Conservation (phyloP, 2,329 filamentous ascomycete species). For the Neocatenulostroma microsporum region DNA sequence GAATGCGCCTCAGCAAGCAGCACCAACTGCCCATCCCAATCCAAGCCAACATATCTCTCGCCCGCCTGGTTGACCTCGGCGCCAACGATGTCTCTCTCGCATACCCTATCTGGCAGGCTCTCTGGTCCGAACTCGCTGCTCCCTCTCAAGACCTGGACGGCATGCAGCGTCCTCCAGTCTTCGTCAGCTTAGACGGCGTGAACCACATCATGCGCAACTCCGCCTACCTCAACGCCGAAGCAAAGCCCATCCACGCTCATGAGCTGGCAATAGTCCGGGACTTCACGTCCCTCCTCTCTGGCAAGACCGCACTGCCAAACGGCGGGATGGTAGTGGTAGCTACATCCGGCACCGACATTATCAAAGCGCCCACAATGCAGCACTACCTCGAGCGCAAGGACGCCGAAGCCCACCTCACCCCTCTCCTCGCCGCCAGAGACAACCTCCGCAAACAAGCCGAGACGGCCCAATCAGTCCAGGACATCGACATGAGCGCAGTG, state of each 20-base stretch:
- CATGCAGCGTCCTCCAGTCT: conserved; percentile 51
- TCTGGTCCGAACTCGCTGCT: conserved; percentile 69
- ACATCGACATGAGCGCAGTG: conserved; percentile 6
- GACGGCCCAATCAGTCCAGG: not conserved
- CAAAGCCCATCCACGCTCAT: conserved; percentile 73
- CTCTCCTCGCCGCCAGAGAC: not conserved
- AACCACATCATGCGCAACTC: conserved; percentile 72
- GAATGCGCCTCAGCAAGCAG: conserved; percentile 43
- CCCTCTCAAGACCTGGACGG: conserved; percentile 35
- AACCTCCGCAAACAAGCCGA: conserved; percentile 2
- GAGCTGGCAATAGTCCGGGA: conserved; percentile 69
- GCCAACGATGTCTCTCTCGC: conserved; percentile 68
- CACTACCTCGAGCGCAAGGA: conserved; percentile 9
- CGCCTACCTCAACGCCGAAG: conserved; percentile 64
- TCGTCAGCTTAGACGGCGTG: conserved; percentile 72
- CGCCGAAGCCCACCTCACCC: not conserved
- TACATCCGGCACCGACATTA: conserved; percentile 64
- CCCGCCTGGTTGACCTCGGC: conserved; percentile 59
- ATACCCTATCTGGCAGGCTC: conserved; percentile 70
- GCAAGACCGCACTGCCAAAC: conserved; percentile 51
- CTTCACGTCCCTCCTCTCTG: conserved; percentile 65
- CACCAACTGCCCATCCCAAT: conserved; percentile 54
- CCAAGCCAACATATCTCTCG: conserved; percentile 53
- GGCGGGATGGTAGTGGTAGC: conserved; percentile 73
- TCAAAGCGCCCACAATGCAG: conserved; percentile 57